Conservation (phyloP, 805 yeast species). For the Sungouiozyma intestinalis region DNA sequence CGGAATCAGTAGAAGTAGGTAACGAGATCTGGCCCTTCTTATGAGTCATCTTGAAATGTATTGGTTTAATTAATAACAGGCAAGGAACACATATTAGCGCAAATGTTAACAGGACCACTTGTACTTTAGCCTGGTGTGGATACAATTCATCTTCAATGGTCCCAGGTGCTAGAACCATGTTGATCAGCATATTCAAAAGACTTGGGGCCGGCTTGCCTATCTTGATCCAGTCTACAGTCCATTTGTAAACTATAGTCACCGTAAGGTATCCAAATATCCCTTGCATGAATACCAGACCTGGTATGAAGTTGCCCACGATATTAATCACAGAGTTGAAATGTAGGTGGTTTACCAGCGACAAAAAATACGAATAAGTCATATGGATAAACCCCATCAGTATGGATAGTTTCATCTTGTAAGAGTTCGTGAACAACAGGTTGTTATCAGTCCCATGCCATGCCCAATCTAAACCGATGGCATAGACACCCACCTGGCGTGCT, state of each 20-base stretch:
- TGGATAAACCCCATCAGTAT: slow-evolving; percentile 67
- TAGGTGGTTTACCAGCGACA: slow-evolving; percentile 53
- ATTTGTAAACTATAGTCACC: slow-evolving; percentile 58
- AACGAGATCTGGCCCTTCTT: slow-evolving; percentile 23
- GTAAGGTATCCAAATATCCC: slow-evolving; percentile 65
- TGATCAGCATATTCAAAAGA: slow-evolving; percentile 61
- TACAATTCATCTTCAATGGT: slow-evolving; percentile 53
- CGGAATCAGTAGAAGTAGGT: slow-evolving; percentile 11
- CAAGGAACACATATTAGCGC: slow-evolving; percentile 71
- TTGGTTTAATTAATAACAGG: slow-evolving; percentile 57
- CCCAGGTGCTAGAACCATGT: slow-evolving; percentile 70
- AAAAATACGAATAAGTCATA: slow-evolving; percentile 61
- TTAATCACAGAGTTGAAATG: slow-evolving; percentile 52
- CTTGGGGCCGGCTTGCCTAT: slow-evolving; percentile 60
- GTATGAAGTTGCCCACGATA: slow-evolving; percentile 61
- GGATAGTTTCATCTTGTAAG: slow-evolving; percentile 69
- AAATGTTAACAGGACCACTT: slow-evolving; percentile 43
- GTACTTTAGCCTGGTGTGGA: slow-evolving; percentile 54
- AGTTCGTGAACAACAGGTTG: slow-evolving; percentile 55
- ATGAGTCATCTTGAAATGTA: slow-evolving; percentile 33
- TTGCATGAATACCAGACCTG: slow-evolving; percentile 67
- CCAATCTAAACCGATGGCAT: slow-evolving; percentile 57
- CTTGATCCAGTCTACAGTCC: slow-evolving; percentile 63
- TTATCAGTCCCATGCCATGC: slow-evolving; percentile 79
- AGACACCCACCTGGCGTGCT: slow-evolving; percentile 42